phyloP scores from a whole-genome alignment of 2,329 filamentous ascomycete genomes.

The Eurotiales sp. region DNA sequence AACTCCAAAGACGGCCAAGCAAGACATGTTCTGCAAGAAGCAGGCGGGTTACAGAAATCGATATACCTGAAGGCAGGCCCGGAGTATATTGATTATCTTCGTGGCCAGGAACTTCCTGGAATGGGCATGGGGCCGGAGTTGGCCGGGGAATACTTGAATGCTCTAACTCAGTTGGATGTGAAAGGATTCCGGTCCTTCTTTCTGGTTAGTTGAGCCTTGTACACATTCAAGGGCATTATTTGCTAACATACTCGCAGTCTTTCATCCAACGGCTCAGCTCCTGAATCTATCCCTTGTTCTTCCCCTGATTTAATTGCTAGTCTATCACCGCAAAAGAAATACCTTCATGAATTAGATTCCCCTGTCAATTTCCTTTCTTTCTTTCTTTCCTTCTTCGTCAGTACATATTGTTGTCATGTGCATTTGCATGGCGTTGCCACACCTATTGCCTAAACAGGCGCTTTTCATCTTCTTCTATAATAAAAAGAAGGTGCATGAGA shows the following conservation, averaged over 20 bases:
- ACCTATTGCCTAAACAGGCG: neutral
- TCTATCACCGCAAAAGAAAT: neutral
- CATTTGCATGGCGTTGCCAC: slow-evolving; percentile 19
- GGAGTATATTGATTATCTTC: slow-evolving; percentile 61
- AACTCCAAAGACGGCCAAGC: slow-evolving; percentile 83
- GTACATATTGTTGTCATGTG: slow-evolving; percentile 23
- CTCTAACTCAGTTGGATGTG: slow-evolving; percentile 41
- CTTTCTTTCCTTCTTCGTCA: slow-evolving; percentile 12
- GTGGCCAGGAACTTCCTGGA: slow-evolving; percentile 42
- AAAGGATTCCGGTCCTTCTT: slow-evolving; percentile 49
- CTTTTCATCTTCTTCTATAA: neutral
- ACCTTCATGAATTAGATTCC: slow-evolving; percentile 15
- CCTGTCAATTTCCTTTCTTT: slow-evolving; percentile 15
- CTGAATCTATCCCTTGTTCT: slow-evolving; percentile 23
- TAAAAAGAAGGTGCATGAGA: neutral
- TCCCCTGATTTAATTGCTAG: neutral
- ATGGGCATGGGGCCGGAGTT: slow-evolving; percentile 47
- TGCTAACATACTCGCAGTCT: slow-evolving; percentile 25
- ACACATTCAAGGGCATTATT: neutral
- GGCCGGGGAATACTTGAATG: slow-evolving; percentile 46
- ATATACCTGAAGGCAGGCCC: slow-evolving; percentile 89
- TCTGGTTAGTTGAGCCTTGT: slow-evolving; percentile 31
- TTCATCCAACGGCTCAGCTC: slow-evolving; percentile 45
- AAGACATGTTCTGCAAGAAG: slow-evolving; percentile 81
- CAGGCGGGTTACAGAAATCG: slow-evolving; percentile 78